A percentile compares a stretch with the other conserved stretches of the same genome.
Evolutionary conservation across 2,329 filamentous ascomycete species (phyloP).

Genomic region (Colletotrichum sp.): DNA sequence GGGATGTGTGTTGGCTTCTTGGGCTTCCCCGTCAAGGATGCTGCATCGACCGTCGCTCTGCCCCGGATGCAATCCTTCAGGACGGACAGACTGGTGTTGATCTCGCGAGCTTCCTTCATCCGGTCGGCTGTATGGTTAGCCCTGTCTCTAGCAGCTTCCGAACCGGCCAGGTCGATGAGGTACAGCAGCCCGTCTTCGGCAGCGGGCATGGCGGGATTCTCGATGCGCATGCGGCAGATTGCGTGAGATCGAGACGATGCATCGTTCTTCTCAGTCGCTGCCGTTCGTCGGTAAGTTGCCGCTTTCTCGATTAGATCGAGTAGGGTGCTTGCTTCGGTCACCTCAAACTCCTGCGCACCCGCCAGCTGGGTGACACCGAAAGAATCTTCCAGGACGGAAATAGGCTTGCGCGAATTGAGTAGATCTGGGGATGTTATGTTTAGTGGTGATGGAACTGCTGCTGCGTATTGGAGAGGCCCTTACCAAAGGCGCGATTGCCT

Average conservation of each 20-base stretch:
- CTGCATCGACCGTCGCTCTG: conserved; percentile 39
- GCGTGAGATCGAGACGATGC: conserved; percentile 53
- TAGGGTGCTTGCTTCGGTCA: conserved; percentile 31
- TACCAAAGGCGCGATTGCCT: conserved; percentile 37
- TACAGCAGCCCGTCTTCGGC: conserved; percentile 48
- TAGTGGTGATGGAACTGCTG: neutral
- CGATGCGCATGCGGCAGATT: conserved; percentile 51
- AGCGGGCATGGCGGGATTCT: conserved; percentile 29
- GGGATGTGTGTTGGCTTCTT: conserved; percentile 45
- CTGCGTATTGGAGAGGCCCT: neutral
- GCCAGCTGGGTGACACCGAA: conserved; percentile 48
- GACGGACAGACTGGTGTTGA: conserved; percentile 52
- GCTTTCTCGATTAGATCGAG: conserved; percentile 40
- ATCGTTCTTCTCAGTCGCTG: conserved; percentile 49
- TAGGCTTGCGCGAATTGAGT: conserved; percentile 42
- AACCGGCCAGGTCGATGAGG: conserved; percentile 53
- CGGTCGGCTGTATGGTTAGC: conserved; percentile 42
- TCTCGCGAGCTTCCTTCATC: conserved; percentile 51
- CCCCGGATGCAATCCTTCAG: conserved; percentile 59
- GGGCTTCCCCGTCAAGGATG: neutral
- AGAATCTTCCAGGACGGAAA: conserved; percentile 50
- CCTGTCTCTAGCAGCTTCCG: conserved; percentile 50
- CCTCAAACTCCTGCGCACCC: conserved; percentile 43
- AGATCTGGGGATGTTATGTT: conserved; percentile 23
- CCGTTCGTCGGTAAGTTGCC: conserved; percentile 43